Evolutionary conservation across 2,329 filamentous ascomycete species (phyloP), one percentile per base, ranked within the genome.

Genomic region (Sporothrix protearum): DNA sequence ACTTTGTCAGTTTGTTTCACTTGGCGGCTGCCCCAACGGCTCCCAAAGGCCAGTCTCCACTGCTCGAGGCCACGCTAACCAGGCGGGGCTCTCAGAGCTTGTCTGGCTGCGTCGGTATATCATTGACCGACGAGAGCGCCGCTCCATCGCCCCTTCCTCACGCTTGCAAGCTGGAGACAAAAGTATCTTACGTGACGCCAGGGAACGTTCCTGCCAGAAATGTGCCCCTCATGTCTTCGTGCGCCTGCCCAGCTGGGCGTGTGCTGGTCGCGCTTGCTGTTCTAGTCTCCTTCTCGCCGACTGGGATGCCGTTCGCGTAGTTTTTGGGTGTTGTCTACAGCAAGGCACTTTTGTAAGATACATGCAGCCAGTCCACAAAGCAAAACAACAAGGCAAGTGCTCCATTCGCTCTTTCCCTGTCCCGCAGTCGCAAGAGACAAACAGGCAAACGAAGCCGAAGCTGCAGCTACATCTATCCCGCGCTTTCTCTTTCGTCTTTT

Each of bases 391-490:
- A 55, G 49, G 33, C 49, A 57, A 42, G 63, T 53, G 30, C 66
- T 30, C 25, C 19, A 33, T 53, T 68, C 61, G 39, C 39, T 42
- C 67, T 42, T 39, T 45, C 51, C 36, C 14, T 25, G 36, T 64
- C 36, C 36, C 63, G 63, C 47, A 49, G 39, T 22, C 45, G 45
- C 64, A 51, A 19, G 10, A 25, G 6, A 22, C 12, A 61, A 47
- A 45, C 22, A 14, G 36, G 36, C n/a, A 64, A 45, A 16, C n/a
- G 49, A 57, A 22, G 14, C 53, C 28, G 42, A 51, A 22, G 10
- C 64, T 51, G 28, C 64, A 36, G 45, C 49, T 71, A 71, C 70
- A 61, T 71, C 53, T 71, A 71, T 47, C 70, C 53, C 53, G 51
- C 42, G n/a, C 33, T 36, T 59, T 55, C 42, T 71, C 69, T 42